Percentiles rank a stretch among this genome's conserved stretches.
Evolutionary conservation across 2,329 filamentous ascomycete genomes (phyloP).

Genomic region (Microdochium bolleyi): DNA sequence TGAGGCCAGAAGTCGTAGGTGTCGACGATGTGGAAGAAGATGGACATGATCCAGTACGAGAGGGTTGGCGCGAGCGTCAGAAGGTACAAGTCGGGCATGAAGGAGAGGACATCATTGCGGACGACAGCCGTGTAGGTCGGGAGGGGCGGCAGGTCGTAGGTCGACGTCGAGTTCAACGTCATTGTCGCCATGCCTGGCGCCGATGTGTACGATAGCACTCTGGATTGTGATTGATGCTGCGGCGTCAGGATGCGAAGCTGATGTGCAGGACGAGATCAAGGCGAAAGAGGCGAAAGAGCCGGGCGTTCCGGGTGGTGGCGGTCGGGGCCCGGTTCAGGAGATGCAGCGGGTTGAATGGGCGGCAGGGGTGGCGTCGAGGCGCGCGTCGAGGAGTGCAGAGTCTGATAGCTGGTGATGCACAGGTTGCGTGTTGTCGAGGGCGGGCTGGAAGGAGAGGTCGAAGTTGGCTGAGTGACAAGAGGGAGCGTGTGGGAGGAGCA

Average conservation of each 20-base stretch:
- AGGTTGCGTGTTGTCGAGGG: not conserved
- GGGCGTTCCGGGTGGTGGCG: not conserved
- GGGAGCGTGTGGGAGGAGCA: not conserved
- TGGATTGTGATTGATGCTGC: too few relatives aligned
- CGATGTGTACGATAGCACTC: not conserved
- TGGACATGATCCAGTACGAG: constrained; percentile 82
- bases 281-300: not conserved
- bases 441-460: not conserved
- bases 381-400: too few relatives aligned
- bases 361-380: not conserved
- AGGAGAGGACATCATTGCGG: constrained; percentile 64
- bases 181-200: constrained; percentile 23
- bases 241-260: too few relatives aligned
- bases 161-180: constrained; percentile 38
- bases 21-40: constrained; percentile 84
- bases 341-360: not conserved
- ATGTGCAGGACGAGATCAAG: not conserved
- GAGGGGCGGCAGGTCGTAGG: constrained; percentile 69
- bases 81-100: constrained; percentile 74
- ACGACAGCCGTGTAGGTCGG: constrained; percentile 70
- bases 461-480: not conserved
- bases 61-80: constrained; percentile 68
- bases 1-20: constrained; percentile 77
- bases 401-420: not conserved
- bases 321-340: not conserved